Conservation (phyloP, 2,329 filamentous ascomycete species). For the Epicoccum sorghinum region DNA sequence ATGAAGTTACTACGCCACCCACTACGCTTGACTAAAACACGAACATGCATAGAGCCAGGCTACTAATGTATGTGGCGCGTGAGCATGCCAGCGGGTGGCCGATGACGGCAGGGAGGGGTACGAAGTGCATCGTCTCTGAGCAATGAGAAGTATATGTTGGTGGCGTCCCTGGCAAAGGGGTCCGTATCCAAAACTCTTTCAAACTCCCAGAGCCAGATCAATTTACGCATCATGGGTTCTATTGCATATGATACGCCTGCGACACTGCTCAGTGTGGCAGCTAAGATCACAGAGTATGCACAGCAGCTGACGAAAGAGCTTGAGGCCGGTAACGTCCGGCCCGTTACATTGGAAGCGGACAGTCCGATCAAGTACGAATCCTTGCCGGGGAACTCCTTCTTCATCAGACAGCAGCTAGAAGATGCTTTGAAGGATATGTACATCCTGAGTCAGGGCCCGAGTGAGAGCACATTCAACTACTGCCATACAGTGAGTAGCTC, state of each 20-base stretch:
- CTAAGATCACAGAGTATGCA: constrained; percentile 55
- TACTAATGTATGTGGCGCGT: not conserved
- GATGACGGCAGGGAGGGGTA: constrained; percentile 14
- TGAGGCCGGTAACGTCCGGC: constrained; percentile 51
- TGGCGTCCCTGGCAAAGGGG: not conserved
- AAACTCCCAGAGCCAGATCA: no score
- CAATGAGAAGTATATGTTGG: not conserved
- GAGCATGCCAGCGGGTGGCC: not conserved
- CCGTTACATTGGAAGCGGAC: constrained; percentile 53
- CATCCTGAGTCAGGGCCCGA: constrained; percentile 56
- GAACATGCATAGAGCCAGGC: not conserved
- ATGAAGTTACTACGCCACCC: not conserved
- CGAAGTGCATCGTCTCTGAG: not conserved
- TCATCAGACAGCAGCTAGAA: constrained; percentile 52
- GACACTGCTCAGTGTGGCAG: constrained; percentile 53
- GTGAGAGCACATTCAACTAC: constrained; percentile 56
- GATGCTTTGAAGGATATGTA: constrained; percentile 56
- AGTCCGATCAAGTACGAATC: constrained; percentile 51
- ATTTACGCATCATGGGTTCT: constrained; percentile 22
- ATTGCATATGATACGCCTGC: constrained; percentile 24
- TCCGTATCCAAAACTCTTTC: no score
- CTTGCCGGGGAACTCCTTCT: constrained; percentile 53
- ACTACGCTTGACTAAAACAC: not conserved
- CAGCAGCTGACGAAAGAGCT: constrained; percentile 51
- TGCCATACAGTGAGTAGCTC: constrained; percentile 30